Conservation (phyloP, 768 basidiomycete species). For the Hypsizygus marmoreus region DNA sequence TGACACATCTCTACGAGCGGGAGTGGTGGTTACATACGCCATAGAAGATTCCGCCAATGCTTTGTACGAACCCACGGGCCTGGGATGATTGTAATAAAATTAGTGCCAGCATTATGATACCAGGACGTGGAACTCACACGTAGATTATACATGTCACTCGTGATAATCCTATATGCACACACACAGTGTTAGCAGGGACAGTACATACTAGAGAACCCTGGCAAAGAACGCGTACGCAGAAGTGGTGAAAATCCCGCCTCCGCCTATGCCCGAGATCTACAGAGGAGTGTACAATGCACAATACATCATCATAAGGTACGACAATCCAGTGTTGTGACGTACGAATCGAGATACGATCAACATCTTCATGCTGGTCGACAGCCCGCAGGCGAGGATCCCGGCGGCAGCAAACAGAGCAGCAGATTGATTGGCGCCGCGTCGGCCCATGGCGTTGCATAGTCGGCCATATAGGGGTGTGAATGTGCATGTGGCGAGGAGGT, state of each 20-base stretch:
- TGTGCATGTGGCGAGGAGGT: slow-evolving; percentile 75
- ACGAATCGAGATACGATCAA: slow-evolving; percentile 78
- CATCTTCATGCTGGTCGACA: slow-evolving; percentile 67
- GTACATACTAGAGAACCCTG: not conserved
- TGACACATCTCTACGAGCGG: not conserved
- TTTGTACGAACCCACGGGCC: slow-evolving; percentile 72
- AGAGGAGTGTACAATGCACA: not conserved
- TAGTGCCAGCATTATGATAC: not conserved
- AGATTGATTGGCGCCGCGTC: slow-evolving; percentile 63
- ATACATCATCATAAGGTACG: not conserved
- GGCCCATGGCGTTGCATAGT: slow-evolving; percentile 72
- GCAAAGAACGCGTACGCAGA: slow-evolving; percentile 49
- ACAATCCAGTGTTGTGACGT: slow-evolving; percentile 22
- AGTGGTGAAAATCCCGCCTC: slow-evolving; percentile 74
- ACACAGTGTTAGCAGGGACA: too few species aligned
- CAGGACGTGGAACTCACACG: slow-evolving; percentile 45
- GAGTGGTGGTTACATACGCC: slow-evolving; percentile 61
- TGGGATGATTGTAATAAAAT: slow-evolving; percentile 22
- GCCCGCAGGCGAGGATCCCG: slow-evolving; percentile 67
- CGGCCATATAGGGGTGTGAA: slow-evolving; percentile 83
- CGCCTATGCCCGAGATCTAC: slow-evolving; percentile 73
- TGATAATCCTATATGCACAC: slow-evolving; percentile 54
- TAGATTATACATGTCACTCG: slow-evolving; percentile 78
- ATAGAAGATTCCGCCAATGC: slow-evolving; percentile 68
- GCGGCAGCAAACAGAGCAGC: slow-evolving; percentile 62